Conservation (phyloP, 208 protist genomes). For the Zelonia costaricensis region DNA sequence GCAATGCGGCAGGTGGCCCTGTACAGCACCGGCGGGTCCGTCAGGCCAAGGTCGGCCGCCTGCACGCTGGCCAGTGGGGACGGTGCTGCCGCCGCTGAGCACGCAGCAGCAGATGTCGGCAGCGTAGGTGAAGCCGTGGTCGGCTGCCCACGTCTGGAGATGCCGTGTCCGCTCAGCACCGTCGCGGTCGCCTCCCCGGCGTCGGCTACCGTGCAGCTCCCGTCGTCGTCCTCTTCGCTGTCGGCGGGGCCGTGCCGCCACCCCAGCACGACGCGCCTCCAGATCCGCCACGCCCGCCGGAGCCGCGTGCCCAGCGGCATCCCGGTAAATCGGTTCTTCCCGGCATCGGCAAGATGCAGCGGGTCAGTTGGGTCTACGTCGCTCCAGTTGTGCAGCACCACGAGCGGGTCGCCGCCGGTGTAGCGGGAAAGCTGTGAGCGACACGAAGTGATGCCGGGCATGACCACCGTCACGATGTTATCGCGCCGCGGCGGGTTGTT, state of each 20-base stretch:
- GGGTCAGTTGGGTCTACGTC: slow-evolving; percentile 28
- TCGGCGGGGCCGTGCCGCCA: slow-evolving; percentile 1
- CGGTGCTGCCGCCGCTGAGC: too few species aligned
- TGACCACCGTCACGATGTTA: slow-evolving; percentile 85
- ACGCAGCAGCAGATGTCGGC: too few species aligned
- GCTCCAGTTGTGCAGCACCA: slow-evolving; percentile 64
- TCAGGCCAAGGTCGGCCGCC: slow-evolving; percentile 12
- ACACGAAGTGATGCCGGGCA: slow-evolving; percentile 69
- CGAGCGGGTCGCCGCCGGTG: slow-evolving; percentile 65
- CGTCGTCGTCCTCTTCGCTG: slow-evolving; percentile 1
- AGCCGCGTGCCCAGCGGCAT: slow-evolving; percentile 9
- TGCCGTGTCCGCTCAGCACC: too few species aligned
- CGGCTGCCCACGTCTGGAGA: not conserved
- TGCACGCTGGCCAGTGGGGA: not conserved
- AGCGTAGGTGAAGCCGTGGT: too few species aligned
- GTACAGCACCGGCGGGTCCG: slow-evolving; percentile 50
- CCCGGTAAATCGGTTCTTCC: slow-evolving; percentile 20
- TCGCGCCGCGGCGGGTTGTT: slow-evolving; percentile 47
- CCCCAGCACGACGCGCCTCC: slow-evolving; percentile 12
- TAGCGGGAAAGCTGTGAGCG: slow-evolving; percentile 74
- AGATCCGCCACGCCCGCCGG: slow-evolving; percentile 1
- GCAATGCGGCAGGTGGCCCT: slow-evolving; percentile 55
- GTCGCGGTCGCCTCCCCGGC: not conserved
- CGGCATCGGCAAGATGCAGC: slow-evolving; percentile 15
- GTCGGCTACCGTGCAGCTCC: not conserved